Conservation (phyloP, 257 asterid species). For the Jasminum sambac region DNA sequence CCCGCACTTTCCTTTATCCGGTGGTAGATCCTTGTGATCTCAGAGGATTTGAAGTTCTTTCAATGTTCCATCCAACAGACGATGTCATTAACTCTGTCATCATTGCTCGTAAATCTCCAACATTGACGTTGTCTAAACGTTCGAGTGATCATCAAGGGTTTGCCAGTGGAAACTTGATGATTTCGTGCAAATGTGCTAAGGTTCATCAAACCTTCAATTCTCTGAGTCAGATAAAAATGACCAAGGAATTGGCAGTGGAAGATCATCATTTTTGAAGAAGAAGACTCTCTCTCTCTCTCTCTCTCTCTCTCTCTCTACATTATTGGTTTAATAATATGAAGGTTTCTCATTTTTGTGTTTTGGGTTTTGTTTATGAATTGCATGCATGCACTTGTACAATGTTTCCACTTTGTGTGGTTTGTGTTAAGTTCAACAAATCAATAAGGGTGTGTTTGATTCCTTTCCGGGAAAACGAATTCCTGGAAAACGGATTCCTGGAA, state of each 20-base stretch:
- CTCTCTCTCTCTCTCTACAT: not conserved
- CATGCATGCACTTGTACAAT: constrained; percentile 7
- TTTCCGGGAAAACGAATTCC: too few species aligned
- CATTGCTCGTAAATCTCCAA: constrained; percentile 45
- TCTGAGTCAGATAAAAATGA: constrained; percentile 46
- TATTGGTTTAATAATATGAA: not conserved
- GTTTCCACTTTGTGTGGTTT: constrained; percentile 24
- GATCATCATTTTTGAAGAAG: constrained; percentile 39
- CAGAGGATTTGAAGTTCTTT: constrained; percentile 68
- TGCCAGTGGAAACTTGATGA: constrained; percentile 18
- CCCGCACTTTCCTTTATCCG: constrained; percentile 78
- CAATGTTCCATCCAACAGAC: constrained; percentile 79
- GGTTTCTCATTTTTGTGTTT: not conserved
- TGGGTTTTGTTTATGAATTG: not conserved
- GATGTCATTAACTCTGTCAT: constrained; percentile 90
- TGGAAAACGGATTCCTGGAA: too few species aligned
- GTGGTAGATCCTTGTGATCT: constrained; percentile 70
- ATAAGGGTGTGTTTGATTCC: too few species aligned
- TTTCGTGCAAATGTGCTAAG: constrained; percentile 72
- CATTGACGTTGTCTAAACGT: constrained; percentile 12
- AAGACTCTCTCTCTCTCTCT: not conserved
- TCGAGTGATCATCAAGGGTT: constrained; percentile 12
- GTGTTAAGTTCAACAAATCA: constrained; percentile 20
- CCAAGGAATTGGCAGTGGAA: constrained; percentile 61
- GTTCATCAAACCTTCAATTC: constrained; percentile 51